These are phyloP conservation scores for Penicillium sp. DNA, from an alignment of 2,329 filamentous ascomycete genomes.

Conservation along the genomic window DNA sequence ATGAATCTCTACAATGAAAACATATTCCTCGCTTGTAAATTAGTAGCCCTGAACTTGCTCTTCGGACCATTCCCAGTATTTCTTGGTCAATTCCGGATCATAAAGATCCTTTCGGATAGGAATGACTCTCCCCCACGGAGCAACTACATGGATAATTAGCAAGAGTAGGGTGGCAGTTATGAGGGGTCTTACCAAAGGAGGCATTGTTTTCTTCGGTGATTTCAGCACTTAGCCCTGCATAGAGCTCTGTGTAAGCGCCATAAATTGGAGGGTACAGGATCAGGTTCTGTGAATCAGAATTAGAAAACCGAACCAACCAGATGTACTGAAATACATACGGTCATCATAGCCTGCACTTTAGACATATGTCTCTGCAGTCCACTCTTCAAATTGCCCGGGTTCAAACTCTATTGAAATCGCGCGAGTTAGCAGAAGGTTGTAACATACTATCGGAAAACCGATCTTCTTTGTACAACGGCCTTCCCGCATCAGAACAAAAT, in stretches of 20 bases:
- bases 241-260: conserved; percentile 27
- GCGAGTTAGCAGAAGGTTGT: neutral
- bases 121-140: conserved; percentile 4
- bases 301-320: neutral
- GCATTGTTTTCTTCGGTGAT: conserved; percentile 7
- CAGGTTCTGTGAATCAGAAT: neutral
- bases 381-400: conserved; percentile 11
- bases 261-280: conserved; percentile 1
- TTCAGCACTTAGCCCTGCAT: conserved; percentile 7
- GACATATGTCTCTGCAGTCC: conserved; percentile 12
- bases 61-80: conserved; percentile 5
- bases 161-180: neutral
- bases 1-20: too few species aligned
- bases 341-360: neutral
- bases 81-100: neutral
- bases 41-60: conserved; percentile 1
- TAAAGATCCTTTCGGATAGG: conserved; percentile 1
- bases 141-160: neutral
- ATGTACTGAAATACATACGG: neutral
- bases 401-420: conserved; percentile 4
- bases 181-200: neutral
- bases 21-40: too few species aligned
- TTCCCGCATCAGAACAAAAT: neutral
- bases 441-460: too few species aligned
- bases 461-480: neutral